These are phyloP conservation scores for Solanum lignicaule DNA, from an alignment of 257 asterid species.

Conservation along the genomic window DNA sequence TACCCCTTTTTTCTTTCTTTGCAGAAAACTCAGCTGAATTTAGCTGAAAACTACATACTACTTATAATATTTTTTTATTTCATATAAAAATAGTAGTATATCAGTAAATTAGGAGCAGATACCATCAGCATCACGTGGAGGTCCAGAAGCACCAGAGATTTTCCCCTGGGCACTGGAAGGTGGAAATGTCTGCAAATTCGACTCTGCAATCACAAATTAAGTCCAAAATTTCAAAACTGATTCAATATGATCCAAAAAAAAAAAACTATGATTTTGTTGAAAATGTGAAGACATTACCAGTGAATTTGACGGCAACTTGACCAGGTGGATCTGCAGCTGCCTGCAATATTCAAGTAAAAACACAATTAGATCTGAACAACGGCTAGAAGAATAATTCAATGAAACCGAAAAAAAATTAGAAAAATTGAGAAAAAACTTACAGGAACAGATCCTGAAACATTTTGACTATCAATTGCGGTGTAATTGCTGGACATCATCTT, in stretches of 20 bases:
- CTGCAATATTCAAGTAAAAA: slow-evolving; percentile 17
- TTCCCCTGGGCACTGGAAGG: slow-evolving; percentile 77
- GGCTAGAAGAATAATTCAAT: neutral
- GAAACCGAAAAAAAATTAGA: neutral
- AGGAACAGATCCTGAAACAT: slow-evolving; percentile 89
- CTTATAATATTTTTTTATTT: neutral
- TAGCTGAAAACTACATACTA: neutral
- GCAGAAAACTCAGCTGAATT: neutral
- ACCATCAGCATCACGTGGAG: slow-evolving; percentile 99
- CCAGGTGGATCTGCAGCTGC: slow-evolving; percentile 69
- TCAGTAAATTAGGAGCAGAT: neutral
- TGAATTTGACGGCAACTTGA: slow-evolving; percentile 62
- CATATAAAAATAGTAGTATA: neutral
- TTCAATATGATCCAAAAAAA: neutral
- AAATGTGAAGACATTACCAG: slow-evolving; percentile 27
- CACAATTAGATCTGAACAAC: slow-evolving; percentile 12
- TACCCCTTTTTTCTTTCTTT: neutral
- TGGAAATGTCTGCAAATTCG: slow-evolving; percentile 94
- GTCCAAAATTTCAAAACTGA: neutral
- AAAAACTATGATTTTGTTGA: neutral
- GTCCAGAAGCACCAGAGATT: slow-evolving; percentile 67
- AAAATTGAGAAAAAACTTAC: slow-evolving; percentile 17
- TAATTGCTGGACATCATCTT: slow-evolving; percentile 97
- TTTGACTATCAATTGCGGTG: slow-evolving; percentile 67
- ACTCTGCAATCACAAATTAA: slow-evolving; percentile 37